phyloP scores from a whole-genome alignment of 176 grass and related monocot genomes.

The Sorghum bicolor region DNA sequence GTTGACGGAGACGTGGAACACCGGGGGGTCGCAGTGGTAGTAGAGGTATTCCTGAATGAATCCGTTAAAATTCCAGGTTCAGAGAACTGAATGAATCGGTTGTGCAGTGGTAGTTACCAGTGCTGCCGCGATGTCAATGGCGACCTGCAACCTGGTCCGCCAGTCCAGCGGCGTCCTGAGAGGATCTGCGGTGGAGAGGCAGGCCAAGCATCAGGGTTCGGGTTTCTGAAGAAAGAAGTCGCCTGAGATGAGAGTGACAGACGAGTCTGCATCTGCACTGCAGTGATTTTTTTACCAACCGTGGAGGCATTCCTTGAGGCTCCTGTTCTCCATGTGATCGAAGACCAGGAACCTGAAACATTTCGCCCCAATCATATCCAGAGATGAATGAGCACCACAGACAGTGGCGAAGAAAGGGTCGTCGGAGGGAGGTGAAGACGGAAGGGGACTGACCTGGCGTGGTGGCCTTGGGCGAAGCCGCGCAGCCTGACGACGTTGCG shows the following conservation, averaged over 20 bases:
- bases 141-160: slow-evolving; percentile 83
- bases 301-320: slow-evolving; percentile 78
- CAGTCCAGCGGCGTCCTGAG: slow-evolving; percentile 85
- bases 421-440: neutral
- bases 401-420: neutral
- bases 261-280: no score
- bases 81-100: slow-evolving; percentile 2
- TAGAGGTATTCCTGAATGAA: slow-evolving; percentile 78
- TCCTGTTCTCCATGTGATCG: slow-evolving; percentile 86
- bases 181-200: slow-evolving; percentile 48
- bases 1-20: slow-evolving; percentile 68
- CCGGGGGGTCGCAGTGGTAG: slow-evolving; percentile 81
- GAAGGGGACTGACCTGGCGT: neutral
- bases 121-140: slow-evolving; percentile 86
- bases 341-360: slow-evolving; percentile 70
- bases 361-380: neutral
- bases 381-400: neutral
- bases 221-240: neutral
- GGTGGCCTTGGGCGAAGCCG: slow-evolving; percentile 67
- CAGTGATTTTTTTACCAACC: slow-evolving; percentile 28
- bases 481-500: slow-evolving; percentile 76
- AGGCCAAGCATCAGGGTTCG: neutral
- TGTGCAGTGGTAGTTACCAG: slow-evolving; percentile 42
- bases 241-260: no score
- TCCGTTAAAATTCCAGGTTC: neutral